Base-by-base conservation (phyloP, 768 basidiomycete genomes). In the Sarcodon aspratus region DNA sequence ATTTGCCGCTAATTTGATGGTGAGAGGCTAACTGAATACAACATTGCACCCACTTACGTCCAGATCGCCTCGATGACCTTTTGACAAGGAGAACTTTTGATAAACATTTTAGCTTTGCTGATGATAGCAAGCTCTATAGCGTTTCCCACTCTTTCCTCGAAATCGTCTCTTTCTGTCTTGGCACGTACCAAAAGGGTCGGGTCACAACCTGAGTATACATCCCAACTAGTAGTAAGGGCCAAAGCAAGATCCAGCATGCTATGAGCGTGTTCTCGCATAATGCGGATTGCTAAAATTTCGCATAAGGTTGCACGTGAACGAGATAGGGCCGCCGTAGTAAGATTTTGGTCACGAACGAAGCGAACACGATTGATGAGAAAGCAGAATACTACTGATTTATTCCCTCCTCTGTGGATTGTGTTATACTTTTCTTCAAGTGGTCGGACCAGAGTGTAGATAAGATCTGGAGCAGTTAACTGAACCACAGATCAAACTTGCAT, bases 91-190 rank as follows among this genome's bases (percentile, higher is more conserved):
- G 86, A 79, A 55, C 81, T 84, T 60, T 92, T 90, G 59, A 95
- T 92, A 65, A 97, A 96, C 15, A 80, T 70, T 58, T 90, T 93
- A 5, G 91, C 82, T 58, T 81, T 84, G 51, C 86, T 78, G 17
- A 95, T 71, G 54, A 96, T 93, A 4, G 93, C 93, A 71, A 91
- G 73, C 63, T 97, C 93, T 45, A 96, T 85, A 1, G 91, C 93
- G 58, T 93, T 96, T 6, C 94, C 93, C 1, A 92, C 81, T 48
- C 82, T 64, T 47, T 90, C 80, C 57, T 88, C 83, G 33, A 84
- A 61, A 56, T 86, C 83, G 51, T 84, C 81, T 36, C 77, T 66
- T 46, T 88, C 79, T 50, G 77, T 72, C 50, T 74, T 71, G 6
- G 79, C 84, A 48, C 75, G 71, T 15, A 70, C 62, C 36, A 90